phyloP scores from a whole-genome alignment of 2,329 filamentous ascomycete genomes.

The Claviceps pusilla region DNA sequence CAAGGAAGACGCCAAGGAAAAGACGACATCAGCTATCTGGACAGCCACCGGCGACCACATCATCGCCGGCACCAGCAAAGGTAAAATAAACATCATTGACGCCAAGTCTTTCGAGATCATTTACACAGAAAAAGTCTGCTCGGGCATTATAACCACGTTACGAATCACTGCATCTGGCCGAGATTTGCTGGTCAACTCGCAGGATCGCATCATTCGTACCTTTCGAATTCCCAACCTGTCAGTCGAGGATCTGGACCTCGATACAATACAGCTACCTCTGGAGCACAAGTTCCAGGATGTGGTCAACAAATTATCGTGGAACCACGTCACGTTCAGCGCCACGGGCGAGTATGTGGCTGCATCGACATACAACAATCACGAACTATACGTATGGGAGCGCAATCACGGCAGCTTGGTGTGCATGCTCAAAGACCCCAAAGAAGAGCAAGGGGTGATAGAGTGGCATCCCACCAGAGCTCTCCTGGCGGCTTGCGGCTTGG shows the following conservation, averaged over 20 bases:
- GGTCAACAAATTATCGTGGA: conserved; percentile 90
- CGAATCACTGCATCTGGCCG: conserved; percentile 69
- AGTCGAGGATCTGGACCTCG: conserved; percentile 55
- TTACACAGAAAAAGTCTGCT: conserved; percentile 77
- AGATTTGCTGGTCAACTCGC: conserved; percentile 80
- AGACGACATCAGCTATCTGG: conserved; percentile 85
- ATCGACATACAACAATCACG: conserved; percentile 94
- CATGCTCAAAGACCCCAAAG: conserved; percentile 90
- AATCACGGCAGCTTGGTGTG: conserved; percentile 86
- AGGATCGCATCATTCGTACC: conserved; percentile 87
- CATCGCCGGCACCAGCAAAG: conserved; percentile 84
- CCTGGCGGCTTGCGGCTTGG: conserved; percentile 79
- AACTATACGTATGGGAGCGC: conserved; percentile 96
- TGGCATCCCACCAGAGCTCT: conserved; percentile 87
- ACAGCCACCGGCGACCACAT: conserved; percentile 76
- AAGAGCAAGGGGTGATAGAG: conserved; percentile 91
- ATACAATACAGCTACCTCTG: conserved; percentile 75
- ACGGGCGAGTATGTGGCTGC: conserved; percentile 93
- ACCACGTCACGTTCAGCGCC: conserved; percentile 87
- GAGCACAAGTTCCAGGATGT: conserved; percentile 98
- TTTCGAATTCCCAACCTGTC: conserved; percentile 72
- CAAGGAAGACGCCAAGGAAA: conserved; percentile 85
- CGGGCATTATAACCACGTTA: conserved; percentile 75
- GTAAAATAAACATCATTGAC: conserved; percentile 91
- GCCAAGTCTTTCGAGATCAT: conserved; percentile 66